These are phyloP conservation scores for Marasmius tenuissimus DNA, from an alignment of 1,284 basidiomycete species.

Conservation along the genomic window DNA sequence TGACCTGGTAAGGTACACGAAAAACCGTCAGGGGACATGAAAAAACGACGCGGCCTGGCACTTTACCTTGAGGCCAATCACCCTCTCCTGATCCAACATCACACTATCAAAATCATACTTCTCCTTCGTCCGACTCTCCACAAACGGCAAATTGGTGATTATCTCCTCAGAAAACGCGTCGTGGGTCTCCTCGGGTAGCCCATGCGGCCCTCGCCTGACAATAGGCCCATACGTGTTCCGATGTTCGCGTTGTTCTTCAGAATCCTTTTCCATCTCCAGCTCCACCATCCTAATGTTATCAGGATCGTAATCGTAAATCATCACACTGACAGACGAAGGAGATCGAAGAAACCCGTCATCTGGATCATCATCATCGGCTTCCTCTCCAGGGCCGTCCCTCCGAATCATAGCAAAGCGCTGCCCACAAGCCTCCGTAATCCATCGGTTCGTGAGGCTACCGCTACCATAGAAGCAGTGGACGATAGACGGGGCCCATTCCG, in stretches of 20 bases:
- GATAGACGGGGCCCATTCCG: conserved; percentile 39
- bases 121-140: conserved; percentile 27
- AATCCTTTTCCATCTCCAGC: conserved; percentile 4
- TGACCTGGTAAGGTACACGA: no score
- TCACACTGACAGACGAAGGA: conserved; percentile 21
- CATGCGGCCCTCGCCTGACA: background rate
- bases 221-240: background rate
- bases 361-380: no score
- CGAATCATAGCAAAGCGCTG: conserved; percentile 36
- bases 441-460: conserved; percentile 34
- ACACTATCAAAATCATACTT: conserved; percentile 37
- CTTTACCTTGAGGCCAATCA: conserved; percentile 43
- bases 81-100: conserved; percentile 48
- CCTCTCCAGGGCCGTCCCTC: conserved; percentile 2
- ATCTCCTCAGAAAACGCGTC: conserved; percentile 30
- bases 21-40: background rate
- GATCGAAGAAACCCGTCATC: no score
- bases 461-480: conserved; percentile 41
- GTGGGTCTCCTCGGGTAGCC: background rate
- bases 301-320: conserved; percentile 42
- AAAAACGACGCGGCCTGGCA: background rate
- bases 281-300: conserved; percentile 26
- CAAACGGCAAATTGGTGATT: conserved; percentile 33
- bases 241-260: background rate
- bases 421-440: conserved; percentile 50